phyloP scores from a whole-genome alignment of 768 basidiomycete genomes.

The Rhodocollybia butyracea region DNA sequence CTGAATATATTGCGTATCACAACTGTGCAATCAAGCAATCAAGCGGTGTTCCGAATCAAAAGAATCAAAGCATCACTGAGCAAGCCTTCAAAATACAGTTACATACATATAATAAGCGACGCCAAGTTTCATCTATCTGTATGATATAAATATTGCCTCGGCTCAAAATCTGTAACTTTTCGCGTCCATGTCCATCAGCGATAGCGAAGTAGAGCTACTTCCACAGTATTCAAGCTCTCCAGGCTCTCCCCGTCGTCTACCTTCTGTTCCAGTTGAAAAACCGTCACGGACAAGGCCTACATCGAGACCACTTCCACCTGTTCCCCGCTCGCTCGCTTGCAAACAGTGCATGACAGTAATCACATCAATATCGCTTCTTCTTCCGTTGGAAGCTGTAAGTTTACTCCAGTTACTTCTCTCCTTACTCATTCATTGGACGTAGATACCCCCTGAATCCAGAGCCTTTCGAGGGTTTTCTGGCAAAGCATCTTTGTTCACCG shows the following conservation, averaged over 20 bases:
- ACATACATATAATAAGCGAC: no score
- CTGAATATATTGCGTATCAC: no score
- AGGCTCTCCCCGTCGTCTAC: conserved; percentile 15
- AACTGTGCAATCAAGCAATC: no score
- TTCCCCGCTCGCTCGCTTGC: conserved; percentile 44
- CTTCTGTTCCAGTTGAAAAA: conserved; percentile 16
- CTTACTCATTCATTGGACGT: background rate
- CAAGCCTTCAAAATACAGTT: no score
- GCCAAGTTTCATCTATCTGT: no score
- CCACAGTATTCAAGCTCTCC: background rate
- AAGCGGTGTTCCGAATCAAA: no score
- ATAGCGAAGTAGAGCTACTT: background rate
- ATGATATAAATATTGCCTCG: background rate
- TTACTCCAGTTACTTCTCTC: background rate
- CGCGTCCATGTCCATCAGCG: background rate
- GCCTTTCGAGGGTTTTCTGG: conserved; percentile 55
- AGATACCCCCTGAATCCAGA: conserved; percentile 45
- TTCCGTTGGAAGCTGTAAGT: conserved; percentile 39
- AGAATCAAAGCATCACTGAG: no score
- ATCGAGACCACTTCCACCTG: conserved; percentile 47
- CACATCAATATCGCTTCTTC: conserved; percentile 39
- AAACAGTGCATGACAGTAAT: conserved; percentile 43
- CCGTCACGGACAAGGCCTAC: no score
- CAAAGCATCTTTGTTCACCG: conserved; percentile 56
- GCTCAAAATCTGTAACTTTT: background rate